Evolutionary conservation across 1,139 yeast genomes (phyloP), one percentile per base, ranked within the genome.

Genomic region (Ashbya aceris): DNA sequence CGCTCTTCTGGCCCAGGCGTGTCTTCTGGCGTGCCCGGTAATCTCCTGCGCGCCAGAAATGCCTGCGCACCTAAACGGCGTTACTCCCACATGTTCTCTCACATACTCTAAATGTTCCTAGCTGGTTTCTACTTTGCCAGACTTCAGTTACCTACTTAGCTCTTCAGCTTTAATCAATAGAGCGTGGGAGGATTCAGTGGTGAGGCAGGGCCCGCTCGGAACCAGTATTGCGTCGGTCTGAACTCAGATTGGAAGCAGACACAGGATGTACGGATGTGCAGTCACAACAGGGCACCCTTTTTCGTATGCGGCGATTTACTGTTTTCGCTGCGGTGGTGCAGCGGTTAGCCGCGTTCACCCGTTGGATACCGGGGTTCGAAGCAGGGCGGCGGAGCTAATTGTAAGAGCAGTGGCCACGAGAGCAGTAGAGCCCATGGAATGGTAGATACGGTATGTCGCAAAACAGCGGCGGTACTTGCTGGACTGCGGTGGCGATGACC

Each of bases 341-440:
- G 54, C 60, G 61, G 61, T 60, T 56, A 55, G 49, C 58, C 48
- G 59, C 60, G 59, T 54, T 54, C 54, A 54, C 59, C 54, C 59
- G 59, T 60, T 54, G 59, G 58, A 53, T 57, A 54, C 59, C 58
- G 58, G 60, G 60, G 61, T 55, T 56, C 61, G 60, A 56, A 58
- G 54, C 61, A 58, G 59, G 56, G 61, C 51, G 54, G 54, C 58
- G 60, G 60, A 55, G 6, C 31, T 12, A 12, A 29, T 12, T 3
- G 31, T 3, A 11, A n/a, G 13, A 29, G 31, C 31, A 12, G 31
- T 6, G 31, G 31, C 13, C 5, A 6, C 31, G 31, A 6, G 6
- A 6, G 6, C 23, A 17, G 6, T 3, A 17, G 5, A 6, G 23
- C 23, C 3, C 23, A 17, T 3, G 23, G 31, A 29, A 5, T 12